Evolutionary conservation across 2,329 filamentous ascomycete genomes (phyloP).

Genomic region (Pleurostoma richardsiae): DNA sequence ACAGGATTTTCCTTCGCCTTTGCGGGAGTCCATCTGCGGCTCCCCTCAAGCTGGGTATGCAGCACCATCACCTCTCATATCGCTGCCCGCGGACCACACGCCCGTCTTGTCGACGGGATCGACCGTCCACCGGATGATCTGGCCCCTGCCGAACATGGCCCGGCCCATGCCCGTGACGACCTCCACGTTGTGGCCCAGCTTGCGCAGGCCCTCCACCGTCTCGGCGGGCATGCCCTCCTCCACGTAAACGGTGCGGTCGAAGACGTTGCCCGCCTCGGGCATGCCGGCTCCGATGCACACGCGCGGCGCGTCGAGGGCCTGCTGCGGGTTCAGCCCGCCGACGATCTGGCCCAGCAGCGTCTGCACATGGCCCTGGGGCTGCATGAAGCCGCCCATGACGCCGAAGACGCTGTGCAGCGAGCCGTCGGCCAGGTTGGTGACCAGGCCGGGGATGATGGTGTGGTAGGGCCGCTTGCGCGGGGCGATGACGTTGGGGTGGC

Average conservation of each 20-base stretch:
- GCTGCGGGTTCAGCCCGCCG: conserved; percentile 76
- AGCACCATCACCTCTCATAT: conserved; percentile 77
- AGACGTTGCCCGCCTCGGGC: conserved; percentile 52
- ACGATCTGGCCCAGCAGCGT: conserved; percentile 85
- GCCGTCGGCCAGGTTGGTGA: conserved; percentile 71
- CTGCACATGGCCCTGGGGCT: conserved; percentile 94
- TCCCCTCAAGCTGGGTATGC: conserved; percentile 44
- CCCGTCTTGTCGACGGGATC: conserved; percentile 63
- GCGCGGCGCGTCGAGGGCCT: conserved; percentile 85
- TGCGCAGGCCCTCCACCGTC: conserved; percentile 61
- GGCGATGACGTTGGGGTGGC: conserved; percentile 75
- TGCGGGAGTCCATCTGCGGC: too few species aligned
- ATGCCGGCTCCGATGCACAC: conserved; percentile 78
- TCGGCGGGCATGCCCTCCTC: conserved; percentile 76
- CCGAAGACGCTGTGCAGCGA: conserved; percentile 82
- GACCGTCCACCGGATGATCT: conserved; percentile 74
- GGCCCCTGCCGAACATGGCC: conserved; percentile 75
- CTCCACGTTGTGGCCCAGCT: conserved; percentile 68
- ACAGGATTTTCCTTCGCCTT: too few species aligned
- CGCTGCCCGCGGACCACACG: conserved; percentile 86
- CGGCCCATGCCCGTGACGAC: conserved; percentile 63
- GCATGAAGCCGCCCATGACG: conserved; percentile 98
- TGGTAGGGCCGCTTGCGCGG: conserved; percentile 90
- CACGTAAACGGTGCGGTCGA: conserved; percentile 64
- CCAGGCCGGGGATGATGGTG: conserved; percentile 91